Conservation (phyloP, 164 flowering plant genomes). For the Litsea cubeba region DNA sequence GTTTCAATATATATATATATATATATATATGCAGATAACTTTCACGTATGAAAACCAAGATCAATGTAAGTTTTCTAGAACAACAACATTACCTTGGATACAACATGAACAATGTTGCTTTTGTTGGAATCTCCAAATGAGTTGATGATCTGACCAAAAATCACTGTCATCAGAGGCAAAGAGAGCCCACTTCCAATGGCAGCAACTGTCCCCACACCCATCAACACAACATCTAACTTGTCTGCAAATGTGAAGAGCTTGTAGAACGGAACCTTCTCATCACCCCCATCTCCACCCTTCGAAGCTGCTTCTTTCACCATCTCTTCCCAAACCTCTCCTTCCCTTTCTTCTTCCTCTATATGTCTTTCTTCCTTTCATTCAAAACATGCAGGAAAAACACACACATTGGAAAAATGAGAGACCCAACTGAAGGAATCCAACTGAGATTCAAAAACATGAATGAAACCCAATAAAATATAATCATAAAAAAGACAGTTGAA, state of each 20-base stretch:
- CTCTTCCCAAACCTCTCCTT: neutral
- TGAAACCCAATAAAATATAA: too few relatives aligned
- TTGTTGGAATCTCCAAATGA: constrained; percentile 25
- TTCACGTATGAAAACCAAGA: neutral
- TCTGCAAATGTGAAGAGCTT: constrained; percentile 26
- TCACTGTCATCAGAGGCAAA: constrained; percentile 42
- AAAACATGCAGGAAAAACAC: neutral
- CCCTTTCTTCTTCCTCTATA: neutral
- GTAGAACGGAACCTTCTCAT: constrained; percentile 15
- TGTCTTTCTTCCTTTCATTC: neutral
- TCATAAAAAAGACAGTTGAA: too few relatives aligned
- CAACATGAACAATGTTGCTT: constrained; percentile 23
- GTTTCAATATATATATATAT: too few relatives aligned
- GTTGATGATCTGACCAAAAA: constrained; percentile 35
- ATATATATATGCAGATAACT: too few relatives aligned
- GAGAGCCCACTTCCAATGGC: constrained; percentile 41
- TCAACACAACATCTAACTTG: constrained; percentile 11
- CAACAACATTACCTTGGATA: constrained; percentile 30
- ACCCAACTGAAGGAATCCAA: neutral
- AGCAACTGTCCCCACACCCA: constrained; percentile 32
- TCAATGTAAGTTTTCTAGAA: neutral
- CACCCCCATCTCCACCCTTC: neutral
- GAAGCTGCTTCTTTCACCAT: neutral
- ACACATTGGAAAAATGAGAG: neutral
- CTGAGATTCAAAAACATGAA: too few relatives aligned